Percentiles rank a stretch among this genome's conserved stretches.
These are phyloP conservation scores for Millerozyma acaciae DNA, from an alignment of 805 yeast genomes.

Conservation along the genomic window DNA sequence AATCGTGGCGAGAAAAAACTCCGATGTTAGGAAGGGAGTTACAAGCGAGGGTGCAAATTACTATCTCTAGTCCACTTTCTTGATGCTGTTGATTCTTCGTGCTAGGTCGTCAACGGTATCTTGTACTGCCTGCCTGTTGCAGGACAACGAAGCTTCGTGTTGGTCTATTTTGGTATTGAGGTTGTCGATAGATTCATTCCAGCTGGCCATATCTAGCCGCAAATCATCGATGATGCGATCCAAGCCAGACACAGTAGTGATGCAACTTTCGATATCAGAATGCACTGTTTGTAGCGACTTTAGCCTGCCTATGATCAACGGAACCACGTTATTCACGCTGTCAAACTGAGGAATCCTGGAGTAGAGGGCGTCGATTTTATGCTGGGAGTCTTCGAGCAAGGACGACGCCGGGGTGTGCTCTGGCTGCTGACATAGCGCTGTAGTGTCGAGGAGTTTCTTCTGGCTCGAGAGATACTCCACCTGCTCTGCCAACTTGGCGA, in stretches of 20 bases:
- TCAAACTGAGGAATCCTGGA: conserved; percentile 24
- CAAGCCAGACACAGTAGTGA: conserved; percentile 19
- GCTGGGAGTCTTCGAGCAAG: no score
- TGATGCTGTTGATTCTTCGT: no score
- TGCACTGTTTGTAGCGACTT: conserved; percentile 31
- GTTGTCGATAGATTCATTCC: conserved; percentile 25
- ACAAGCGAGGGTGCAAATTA: no score
- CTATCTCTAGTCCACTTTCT: no score
- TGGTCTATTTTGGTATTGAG: conserved; percentile 22
- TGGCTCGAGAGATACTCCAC: conserved; percentile 22
- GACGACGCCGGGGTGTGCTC: no score
- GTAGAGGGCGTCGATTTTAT: conserved; percentile 23
- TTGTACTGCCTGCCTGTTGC: conserved; percentile 14
- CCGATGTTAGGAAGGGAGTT: no score
- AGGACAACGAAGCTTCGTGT: conserved; percentile 18
- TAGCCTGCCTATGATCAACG: conserved; percentile 25
- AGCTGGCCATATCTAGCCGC: conserved; percentile 21
- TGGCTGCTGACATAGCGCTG: conserved; percentile 1
- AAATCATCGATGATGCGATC: conserved; percentile 25
- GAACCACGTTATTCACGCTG: conserved; percentile 17
- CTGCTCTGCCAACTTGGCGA: conserved; percentile 20
- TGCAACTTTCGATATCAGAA: conserved; percentile 25
- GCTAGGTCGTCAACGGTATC: background rate
- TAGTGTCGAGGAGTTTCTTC: conserved; percentile 12
- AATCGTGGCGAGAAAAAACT: no score